Base-by-base conservation (phyloP, 192 early-diverging fungal species). In the Neocallimastix lanati region DNA sequence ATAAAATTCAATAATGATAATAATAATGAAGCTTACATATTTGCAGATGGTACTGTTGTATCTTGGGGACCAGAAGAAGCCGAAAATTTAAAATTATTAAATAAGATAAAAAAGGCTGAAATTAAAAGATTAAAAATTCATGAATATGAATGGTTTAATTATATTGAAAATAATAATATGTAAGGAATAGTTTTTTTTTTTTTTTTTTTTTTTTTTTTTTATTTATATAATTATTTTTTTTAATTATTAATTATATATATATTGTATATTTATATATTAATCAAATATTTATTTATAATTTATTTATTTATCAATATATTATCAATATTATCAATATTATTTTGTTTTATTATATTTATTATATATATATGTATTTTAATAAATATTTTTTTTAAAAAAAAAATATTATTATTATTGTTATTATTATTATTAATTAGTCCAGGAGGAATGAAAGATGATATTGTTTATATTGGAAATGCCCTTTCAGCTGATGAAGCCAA, bases 141-240 rank as follows among this genome's bases (percentile, higher is more conserved):
- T 18, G 88, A 90, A 78, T 83, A 83, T 4, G 90, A 91, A 82
- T 85, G 83, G 82, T 89, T 88, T 76, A 81, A 86, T 58, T 91
- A 87, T 76, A 25, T 78, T n/a, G 76, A 78, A 40, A 88, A 88
- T 78, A 84, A 12, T 80, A 88, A 86, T 86, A 77, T 28, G 29
- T 12, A n/a, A 81, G 79, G 30, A 33, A 33, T 33, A 6, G 30
- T 33, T 33, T 33, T 33, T 33, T 3, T 33, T 33, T 33, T 33
- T n/a, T n/a, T n/a, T n/a, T n/a, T n/a, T n/a, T n/a, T n/a, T n/a
- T n/a, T n/a, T n/a, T n/a, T n/a, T n/a, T n/a, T n/a, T n/a, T n/a
- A n/a, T n/a, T n/a, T n/a, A n/a, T n/a, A n/a, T n/a, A n/a, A n/a
- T n/a, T n/a, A n/a, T n/a, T n/a, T n/a, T n/a, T n/a, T n/a, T n/a